Conservation (phyloP, 768 basidiomycete species). For the Collybia sp. region DNA sequence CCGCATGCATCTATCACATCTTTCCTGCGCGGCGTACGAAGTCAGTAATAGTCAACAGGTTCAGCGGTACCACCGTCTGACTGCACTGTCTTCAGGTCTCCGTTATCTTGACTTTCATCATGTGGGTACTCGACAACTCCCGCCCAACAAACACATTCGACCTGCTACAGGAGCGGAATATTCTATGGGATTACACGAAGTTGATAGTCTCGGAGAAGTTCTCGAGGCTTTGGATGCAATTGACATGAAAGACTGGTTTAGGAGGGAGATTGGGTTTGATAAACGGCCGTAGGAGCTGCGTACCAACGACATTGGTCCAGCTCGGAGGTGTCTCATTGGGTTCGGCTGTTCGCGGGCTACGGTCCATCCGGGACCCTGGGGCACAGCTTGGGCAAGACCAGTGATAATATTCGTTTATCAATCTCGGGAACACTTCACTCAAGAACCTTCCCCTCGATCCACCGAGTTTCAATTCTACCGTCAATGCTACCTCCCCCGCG, state of each 20-base stretch:
- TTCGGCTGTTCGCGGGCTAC: too few relatives aligned
- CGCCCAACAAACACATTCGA: conserved; percentile 8
- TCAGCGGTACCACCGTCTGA: too few relatives aligned
- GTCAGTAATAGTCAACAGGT: conserved; percentile 14
- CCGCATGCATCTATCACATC: conserved; percentile 24
- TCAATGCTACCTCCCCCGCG: too few relatives aligned
- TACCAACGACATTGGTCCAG: neutral
- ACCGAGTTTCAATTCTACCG: too few relatives aligned
- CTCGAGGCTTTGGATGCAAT: conserved; percentile 24
- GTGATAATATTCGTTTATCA: too few relatives aligned
- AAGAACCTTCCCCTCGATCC: too few relatives aligned
- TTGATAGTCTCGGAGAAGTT: conserved; percentile 28
- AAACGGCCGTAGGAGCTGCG: conserved; percentile 11
- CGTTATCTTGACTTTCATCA: conserved; percentile 42
- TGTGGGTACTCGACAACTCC: conserved; percentile 25
- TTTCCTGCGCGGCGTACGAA: conserved; percentile 33
- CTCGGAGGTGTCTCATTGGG: too few relatives aligned
- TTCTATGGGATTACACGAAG: conserved; percentile 28
- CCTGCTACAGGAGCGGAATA: conserved; percentile 18
- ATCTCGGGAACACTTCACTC: too few relatives aligned
- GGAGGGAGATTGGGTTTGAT: conserved; percentile 29
- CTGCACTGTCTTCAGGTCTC: conserved; percentile 17
- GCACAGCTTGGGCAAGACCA: too few relatives aligned
- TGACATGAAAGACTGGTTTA: conserved; percentile 33
- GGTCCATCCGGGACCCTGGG: too few relatives aligned